Evolutionary conservation across 108 stramenopile species (phyloP), one percentile per base, ranked within the genome.

Genomic region (Hondaea fermentalgiana): DNA sequence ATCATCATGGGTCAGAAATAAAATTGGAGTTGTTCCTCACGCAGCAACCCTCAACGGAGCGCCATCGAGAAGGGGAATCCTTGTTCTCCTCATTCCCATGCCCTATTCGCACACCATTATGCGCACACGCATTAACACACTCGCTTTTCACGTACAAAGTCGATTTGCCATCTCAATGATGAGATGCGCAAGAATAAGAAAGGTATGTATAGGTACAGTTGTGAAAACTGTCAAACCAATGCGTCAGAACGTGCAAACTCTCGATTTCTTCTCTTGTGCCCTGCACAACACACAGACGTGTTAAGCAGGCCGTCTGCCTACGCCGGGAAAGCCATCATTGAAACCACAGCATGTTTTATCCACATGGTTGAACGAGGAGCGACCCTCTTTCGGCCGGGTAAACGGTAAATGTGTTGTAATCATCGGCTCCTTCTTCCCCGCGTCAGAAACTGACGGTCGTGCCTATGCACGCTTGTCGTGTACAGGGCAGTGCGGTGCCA

Each of bases 321-420:
- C 35, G 35, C 35, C 35, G 35, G 35, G 35, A 35, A 35, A 83
- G 76, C 76, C 76, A 16, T 83, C 76, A 83, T 83, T 47, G 76
- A 83, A 83, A 83, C 76, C 76, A 83, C 76, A 83, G 76, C 76
- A 53, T 83, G n/a, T 43, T 83, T 83, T 53, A 53, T 53, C 49
- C 45, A 47, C 45, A 47, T 47, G 76, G n/a, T 83, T 83, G n/a
- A 53, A 53, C 51, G 76, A 35, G 76, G 76, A 83, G 76, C 76
- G 76, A 83, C 76, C 76, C 76, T 23, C 76, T 47, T 83, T 83
- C 76, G 51, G 76, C 51, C 76, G 76, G 76, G 76, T 83, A 83
- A 83, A 83, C 76, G 76, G 45, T 69, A 69, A 42, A 69, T 69
- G 64, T 83, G 45, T 83, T 83, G 76, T 83, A 83, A 83, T 83